Base-by-base conservation (phyloP, 495 filamentous ascomycete species). In the Penicillium roqueforti region DNA sequence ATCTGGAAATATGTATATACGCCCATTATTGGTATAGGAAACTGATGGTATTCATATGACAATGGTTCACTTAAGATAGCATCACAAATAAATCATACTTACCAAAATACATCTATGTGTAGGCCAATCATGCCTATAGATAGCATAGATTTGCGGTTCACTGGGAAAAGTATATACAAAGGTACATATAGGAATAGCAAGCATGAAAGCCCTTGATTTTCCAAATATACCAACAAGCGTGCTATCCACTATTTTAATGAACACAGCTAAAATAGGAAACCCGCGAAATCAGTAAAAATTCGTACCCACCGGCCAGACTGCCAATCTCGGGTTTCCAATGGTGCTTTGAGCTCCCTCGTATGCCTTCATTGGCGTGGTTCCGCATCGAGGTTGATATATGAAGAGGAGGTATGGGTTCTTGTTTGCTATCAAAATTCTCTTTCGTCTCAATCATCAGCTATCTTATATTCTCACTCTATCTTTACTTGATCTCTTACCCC, bases 71-170 rank as follows among this genome's bases (percentile, higher is more conserved):
- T 16, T 26, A 14, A 47, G 6, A 34, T 44, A 37, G 29, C 18
- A 18, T 16, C 50, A 44, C 13, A n/a, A 44, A 44, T 36, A 44
- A 14, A 44, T 52, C 29, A 52, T 36, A 36, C 13, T 41, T 31
- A 8, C 7, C 29, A 20, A 36, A 10, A 18, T 28, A 1, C 18
- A 18, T 1, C 6, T 6, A 8, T 28, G n/a, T 19, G 26, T 29
- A 22, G 10, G 20, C 20, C n/a, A 10, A 45, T 16, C 0, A 10
- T 19, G 6, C 26, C 4, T 4, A 1, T 45, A 28, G 4, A 10
- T 16, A 5, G 8, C 31, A 31, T 29, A 29, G 16, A 31, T 31
- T 44, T 53, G 20, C 8, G 6, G 23, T 40, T 20, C 3, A 28
- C 32, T 11, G 13, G 4, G 11, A 9, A 5, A 45, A 39, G 13